Percentiles rank a stretch among this genome's conserved stretches.
Evolutionary conservation across 257 asterid species (phyloP).

Genomic region (Nicotiana knightiana): DNA sequence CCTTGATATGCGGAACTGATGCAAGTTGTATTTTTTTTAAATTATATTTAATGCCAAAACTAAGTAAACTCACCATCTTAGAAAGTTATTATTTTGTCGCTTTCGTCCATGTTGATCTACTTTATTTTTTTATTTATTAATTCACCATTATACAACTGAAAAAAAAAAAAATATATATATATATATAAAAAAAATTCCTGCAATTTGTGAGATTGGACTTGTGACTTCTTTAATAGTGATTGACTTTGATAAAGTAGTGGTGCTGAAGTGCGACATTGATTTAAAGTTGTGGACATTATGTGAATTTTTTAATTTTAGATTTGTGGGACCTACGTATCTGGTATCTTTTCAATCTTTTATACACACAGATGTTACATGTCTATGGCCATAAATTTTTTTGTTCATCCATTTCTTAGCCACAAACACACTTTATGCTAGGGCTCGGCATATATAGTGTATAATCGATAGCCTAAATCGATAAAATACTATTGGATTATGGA

Average conservation of each 20-base stretch:
- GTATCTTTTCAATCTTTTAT: background rate
- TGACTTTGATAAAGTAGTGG: background rate
- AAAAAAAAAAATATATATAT: background rate
- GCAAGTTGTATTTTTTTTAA: background rate
- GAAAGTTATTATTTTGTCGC: background rate
- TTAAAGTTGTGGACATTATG: background rate
- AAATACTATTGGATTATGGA: too few relatives aligned
- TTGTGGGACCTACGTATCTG: background rate
- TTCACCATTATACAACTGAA: background rate
- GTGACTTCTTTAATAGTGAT: background rate
- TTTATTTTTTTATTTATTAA: background rate
- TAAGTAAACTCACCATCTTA: background rate
- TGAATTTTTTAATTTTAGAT: background rate
- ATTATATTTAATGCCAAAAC: background rate
- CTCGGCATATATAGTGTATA: too few relatives aligned
- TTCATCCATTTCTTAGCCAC: background rate
- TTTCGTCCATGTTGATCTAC: background rate
- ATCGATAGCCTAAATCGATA: too few relatives aligned
- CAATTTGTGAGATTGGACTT: background rate
- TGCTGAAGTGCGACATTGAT: background rate
- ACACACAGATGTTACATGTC: background rate
- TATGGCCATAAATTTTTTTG: background rate
- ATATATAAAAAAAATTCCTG: too few relatives aligned
- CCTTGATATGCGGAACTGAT: background rate
- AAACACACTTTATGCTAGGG: background rate